Percentiles rank a stretch among this genome's conserved stretches.
Conservation (phyloP, 495 filamentous ascomycete species). For the Penicillium waksmanii region DNA sequence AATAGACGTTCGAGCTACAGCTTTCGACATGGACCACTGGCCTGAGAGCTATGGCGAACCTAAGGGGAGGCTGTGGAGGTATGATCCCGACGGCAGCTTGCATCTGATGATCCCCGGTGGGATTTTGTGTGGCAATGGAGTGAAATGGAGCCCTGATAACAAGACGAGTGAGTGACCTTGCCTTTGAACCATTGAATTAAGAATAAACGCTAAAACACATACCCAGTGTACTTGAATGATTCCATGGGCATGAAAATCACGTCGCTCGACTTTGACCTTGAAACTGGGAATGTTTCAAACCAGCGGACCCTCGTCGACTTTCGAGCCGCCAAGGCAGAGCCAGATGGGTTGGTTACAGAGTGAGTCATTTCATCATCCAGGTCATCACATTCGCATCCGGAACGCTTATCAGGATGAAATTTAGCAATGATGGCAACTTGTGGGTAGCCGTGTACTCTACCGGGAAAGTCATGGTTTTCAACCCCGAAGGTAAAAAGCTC, state of each 20-base stretch:
- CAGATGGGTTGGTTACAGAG: constrained; percentile 36
- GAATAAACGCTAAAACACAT: background rate
- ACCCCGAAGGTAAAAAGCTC: constrained; percentile 16
- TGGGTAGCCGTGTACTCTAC: constrained; percentile 26
- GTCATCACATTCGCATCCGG: background rate
- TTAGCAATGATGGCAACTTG: constrained; percentile 22
- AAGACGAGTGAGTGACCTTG: constrained; percentile 24
- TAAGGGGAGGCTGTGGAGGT: constrained; percentile 34
- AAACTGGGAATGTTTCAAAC: constrained; percentile 28
- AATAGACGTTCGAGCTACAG: constrained; percentile 25
- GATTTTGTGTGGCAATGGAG: constrained; percentile 36
- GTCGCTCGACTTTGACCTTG: constrained; percentile 34
- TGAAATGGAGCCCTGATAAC: constrained; percentile 40
- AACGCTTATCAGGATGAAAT: constrained; percentile 2
- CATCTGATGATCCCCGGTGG: constrained; percentile 30
- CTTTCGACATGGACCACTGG: constrained; percentile 13
- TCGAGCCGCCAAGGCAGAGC: constrained; percentile 22
- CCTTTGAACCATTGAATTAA: too few relatives aligned
- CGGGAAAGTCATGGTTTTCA: constrained; percentile 23
- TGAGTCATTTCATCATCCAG: constrained; percentile 7
- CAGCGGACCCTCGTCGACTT: constrained; percentile 27
- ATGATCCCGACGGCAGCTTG: constrained; percentile 35
- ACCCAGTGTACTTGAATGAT: constrained; percentile 32
- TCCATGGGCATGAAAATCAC: constrained; percentile 29
- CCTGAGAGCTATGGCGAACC: constrained; percentile 23